phyloP scores from a whole-genome alignment of 2,329 filamentous ascomycete genomes.

The Cladosporium phlei region DNA sequence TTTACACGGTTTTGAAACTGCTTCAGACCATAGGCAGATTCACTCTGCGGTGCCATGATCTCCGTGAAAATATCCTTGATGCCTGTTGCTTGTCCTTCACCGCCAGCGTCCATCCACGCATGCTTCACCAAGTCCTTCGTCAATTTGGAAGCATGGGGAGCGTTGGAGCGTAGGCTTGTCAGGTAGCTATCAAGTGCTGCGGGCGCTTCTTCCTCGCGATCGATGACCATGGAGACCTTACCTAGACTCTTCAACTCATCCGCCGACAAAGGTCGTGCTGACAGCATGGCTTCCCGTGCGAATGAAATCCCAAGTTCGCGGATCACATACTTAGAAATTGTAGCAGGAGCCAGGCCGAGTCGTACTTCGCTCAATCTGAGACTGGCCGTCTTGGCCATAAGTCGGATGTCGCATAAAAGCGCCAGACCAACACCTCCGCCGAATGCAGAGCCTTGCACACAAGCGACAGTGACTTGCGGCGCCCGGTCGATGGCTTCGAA shows the following conservation, averaged over 20 bases:
- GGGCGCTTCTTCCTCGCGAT: conserved; percentile 6
- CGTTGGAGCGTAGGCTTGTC: conserved; percentile 11
- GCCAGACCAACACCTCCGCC: conserved; percentile 20
- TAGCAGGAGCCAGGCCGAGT: conserved; percentile 20
- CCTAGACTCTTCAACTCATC: neutral
- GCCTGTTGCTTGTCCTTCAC: conserved; percentile 13
- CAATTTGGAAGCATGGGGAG: conserved; percentile 16
- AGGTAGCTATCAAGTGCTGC: conserved; percentile 14
- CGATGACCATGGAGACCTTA: conserved; percentile 9
- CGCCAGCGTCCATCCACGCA: conserved; percentile 16
- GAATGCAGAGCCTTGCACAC: conserved; percentile 17
- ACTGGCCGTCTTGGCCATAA: conserved; percentile 16
- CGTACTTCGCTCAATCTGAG: conserved; percentile 20
- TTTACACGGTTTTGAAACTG: conserved; percentile 18
- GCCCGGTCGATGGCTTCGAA: conserved; percentile 19
- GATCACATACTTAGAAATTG: conserved; percentile 16
- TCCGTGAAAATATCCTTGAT: conserved; percentile 17
- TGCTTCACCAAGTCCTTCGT: conserved; percentile 18
- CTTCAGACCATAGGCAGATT: conserved; percentile 17
- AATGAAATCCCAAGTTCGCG: conserved; percentile 15
- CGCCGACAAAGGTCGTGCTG: neutral
- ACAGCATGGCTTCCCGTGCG: conserved; percentile 8
- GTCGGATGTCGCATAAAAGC: conserved; percentile 19
- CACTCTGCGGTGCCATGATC: conserved; percentile 20
- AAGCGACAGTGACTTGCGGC: conserved; percentile 19